These are phyloP conservation scores for Pseudogymnoascus sp. DNA, from an alignment of 2,329 filamentous ascomycete genomes.

Conservation along the genomic window DNA sequence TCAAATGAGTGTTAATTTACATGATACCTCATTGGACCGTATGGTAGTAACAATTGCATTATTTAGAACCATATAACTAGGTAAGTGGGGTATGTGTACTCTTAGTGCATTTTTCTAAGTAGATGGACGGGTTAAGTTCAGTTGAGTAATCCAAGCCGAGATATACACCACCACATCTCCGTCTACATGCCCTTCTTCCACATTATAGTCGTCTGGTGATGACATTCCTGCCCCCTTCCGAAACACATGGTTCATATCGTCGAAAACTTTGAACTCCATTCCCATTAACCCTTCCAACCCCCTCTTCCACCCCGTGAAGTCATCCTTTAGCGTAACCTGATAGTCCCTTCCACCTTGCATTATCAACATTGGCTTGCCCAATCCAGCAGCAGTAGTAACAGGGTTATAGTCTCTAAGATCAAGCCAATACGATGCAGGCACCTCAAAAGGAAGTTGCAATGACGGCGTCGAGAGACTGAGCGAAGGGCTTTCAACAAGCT, in stretches of 20 bases:
- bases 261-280: not conserved
- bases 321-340: not conserved
- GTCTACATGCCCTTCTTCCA: not conserved
- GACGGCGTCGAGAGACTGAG: not conserved
- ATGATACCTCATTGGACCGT: no score
- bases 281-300: not conserved
- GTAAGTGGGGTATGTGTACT: no score
- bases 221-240: not conserved
- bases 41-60: no score
- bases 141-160: not conserved
- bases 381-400: not conserved
- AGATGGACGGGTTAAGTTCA: not conserved
- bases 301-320: not conserved
- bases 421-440: constrained; percentile 3
- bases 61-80: no score
- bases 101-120: not conserved
- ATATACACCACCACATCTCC: not conserved
- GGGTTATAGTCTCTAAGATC: not conserved
- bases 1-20: no score
- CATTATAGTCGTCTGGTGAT: not conserved
- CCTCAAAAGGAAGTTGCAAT: not conserved
- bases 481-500: not conserved
- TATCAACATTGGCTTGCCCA: not conserved
- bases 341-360: not conserved
- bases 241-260: not conserved